phyloP scores from a whole-genome alignment of 2,329 filamentous ascomycete genomes.

The Arthrobotrys conoides region DNA sequence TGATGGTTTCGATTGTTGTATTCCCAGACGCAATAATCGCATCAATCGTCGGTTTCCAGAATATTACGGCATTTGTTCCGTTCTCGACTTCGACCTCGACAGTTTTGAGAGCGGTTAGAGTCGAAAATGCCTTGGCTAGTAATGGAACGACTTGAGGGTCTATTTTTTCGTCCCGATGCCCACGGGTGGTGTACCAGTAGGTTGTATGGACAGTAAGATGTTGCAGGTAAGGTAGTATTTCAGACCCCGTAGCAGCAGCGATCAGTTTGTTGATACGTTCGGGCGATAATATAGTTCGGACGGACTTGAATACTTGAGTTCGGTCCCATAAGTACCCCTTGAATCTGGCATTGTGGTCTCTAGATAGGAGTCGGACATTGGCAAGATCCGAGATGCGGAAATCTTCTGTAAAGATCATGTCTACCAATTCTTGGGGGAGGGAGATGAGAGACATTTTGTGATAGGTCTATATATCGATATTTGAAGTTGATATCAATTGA shows the following conservation, averaged over 20 bases:
- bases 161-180: too few relatives aligned
- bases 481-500: not conserved
- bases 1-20: not conserved
- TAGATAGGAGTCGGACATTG: not conserved
- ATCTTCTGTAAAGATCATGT: not conserved
- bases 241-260: too few relatives aligned
- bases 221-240: too few relatives aligned
- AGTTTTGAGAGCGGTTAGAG: not conserved
- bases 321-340: not conserved
- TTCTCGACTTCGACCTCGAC: not conserved
- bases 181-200: too few relatives aligned
- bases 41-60: constrained; percentile 8
- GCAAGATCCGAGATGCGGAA: not conserved
- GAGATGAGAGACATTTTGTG: not conserved
- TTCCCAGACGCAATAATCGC: not conserved
- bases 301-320: not conserved
- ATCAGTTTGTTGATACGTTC: not conserved
- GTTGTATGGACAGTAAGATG: too few relatives aligned
- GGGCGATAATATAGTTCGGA: not conserved
- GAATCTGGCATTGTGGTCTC: constrained; percentile 6
- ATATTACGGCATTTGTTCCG: not conserved
- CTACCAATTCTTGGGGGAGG: not conserved
- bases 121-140: too few relatives aligned
- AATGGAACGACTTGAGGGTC: too few relatives aligned
- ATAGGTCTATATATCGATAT: too few relatives aligned